Percentiles rank a stretch among this genome's conserved stretches.
Conservation (phyloP, 2,329 filamentous ascomycete species). For the Myriosclerotinia duriaeana region DNA sequence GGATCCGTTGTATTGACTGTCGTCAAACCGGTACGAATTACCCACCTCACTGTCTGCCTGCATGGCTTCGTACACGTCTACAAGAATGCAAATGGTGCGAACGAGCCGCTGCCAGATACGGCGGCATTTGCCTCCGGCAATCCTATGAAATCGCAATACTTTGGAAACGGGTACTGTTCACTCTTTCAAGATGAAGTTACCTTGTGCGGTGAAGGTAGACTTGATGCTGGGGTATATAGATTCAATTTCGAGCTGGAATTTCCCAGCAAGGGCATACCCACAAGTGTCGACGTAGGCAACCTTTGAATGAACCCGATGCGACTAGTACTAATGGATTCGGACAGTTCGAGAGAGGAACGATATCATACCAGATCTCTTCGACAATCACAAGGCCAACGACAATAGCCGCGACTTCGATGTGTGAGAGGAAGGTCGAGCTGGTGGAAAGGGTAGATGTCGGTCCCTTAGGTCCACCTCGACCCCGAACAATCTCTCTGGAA, state of each 20-base stretch:
- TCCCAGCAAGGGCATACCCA: constrained; percentile 69
- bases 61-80: constrained; percentile 79
- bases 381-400: constrained; percentile 86
- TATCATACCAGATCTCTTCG: constrained; percentile 86
- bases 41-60: constrained; percentile 74
- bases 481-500: constrained; percentile 82
- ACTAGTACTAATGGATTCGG: constrained; percentile 14
- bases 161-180: constrained; percentile 75
- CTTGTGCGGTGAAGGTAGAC: constrained; percentile 72
- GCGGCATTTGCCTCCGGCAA: constrained; percentile 41
- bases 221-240: constrained; percentile 73
- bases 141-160: constrained; percentile 53
- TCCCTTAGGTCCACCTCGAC: constrained; percentile 68
- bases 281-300: constrained; percentile 83
- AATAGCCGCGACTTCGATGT: constrained; percentile 75
- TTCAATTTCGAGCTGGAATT: constrained; percentile 76
- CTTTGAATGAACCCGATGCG: constrained; percentile 6
- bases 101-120: constrained; percentile 46
- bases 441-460: constrained; percentile 85
- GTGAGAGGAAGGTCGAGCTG: constrained; percentile 77
- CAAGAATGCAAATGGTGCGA: constrained; percentile 61
- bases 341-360: constrained; percentile 91
- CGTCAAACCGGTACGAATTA: constrained; percentile 72
- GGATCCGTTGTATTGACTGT: constrained; percentile 72
- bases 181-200: constrained; percentile 82